Conservation (phyloP, 1,139 yeast species). For the Yamadazyma trypodendri region DNA sequence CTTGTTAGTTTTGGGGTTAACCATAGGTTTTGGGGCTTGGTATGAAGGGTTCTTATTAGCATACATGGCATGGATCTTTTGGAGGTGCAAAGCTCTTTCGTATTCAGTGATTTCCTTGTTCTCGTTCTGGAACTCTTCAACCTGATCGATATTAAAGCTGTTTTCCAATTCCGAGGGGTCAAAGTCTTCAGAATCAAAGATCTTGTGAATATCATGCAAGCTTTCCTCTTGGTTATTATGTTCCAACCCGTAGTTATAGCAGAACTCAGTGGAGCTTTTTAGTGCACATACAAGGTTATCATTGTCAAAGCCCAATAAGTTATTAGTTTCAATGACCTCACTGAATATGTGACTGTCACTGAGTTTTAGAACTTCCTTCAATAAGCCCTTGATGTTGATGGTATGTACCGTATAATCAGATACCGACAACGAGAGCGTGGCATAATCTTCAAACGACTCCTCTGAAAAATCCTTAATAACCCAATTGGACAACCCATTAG, state of each 20-base stretch:
- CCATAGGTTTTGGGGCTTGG: not conserved
- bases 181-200: constrained; percentile 11
- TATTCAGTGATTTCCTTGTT: constrained; percentile 12
- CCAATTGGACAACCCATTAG: constrained; percentile 41
- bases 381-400: constrained; percentile 31
- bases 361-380: constrained; percentile 21
- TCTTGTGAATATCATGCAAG: constrained; percentile 8
- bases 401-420: constrained; percentile 35
- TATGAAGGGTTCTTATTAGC: not conserved
- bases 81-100: constrained; percentile 13
- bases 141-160: constrained; percentile 11
- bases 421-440: constrained; percentile 32
- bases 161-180: constrained; percentile 2
- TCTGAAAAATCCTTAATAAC: constrained; percentile 9
- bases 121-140: constrained; percentile 12
- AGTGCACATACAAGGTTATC: constrained; percentile 38
- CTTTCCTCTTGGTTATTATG: constrained; percentile 6
- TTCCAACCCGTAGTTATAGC: constrained; percentile 25
- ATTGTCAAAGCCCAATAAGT: constrained; percentile 20
- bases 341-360: constrained; percentile 18
- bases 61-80: constrained; percentile 8
- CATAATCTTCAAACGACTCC: constrained; percentile 22
- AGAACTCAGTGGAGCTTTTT: constrained; percentile 26
- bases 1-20: not conserved
- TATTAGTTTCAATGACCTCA: constrained; percentile 13